Conservation (phyloP, 1,139 yeast genomes). For the Geotrichum cucujoidarum region DNA sequence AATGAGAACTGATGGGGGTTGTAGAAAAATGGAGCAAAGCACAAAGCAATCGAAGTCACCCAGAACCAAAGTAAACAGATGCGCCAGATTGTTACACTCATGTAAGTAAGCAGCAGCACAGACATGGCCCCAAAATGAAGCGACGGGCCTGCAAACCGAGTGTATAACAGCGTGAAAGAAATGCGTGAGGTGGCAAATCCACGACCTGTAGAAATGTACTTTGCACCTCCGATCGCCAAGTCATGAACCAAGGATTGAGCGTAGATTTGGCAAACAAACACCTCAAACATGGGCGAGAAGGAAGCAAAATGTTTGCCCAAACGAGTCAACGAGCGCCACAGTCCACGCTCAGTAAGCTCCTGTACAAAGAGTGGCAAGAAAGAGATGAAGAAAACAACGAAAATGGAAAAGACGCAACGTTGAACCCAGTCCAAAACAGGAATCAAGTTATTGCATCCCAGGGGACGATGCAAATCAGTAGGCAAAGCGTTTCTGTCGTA, state of each 20-base stretch:
- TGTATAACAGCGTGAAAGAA: conserved; percentile 55
- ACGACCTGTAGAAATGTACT: conserved; percentile 77
- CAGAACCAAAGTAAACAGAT: conserved; percentile 78
- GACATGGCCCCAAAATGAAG: conserved; percentile 62
- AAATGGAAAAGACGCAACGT: conserved; percentile 73
- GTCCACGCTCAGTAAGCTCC: conserved; percentile 74
- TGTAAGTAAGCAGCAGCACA: conserved; percentile 55
- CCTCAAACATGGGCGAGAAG: conserved; percentile 79
- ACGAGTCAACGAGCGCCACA: conserved; percentile 56
- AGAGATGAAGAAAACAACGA: conserved; percentile 78
- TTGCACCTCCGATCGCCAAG: conserved; percentile 76
- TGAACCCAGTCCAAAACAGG: conserved; percentile 80
- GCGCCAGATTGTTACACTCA: conserved; percentile 69
- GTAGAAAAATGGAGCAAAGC: conserved; percentile 74
- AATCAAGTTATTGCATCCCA: conserved; percentile 68
- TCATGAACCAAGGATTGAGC: conserved; percentile 66
- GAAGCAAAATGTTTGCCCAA: conserved; percentile 62
- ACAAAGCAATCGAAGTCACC: conserved; percentile 65
- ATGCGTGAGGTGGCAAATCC: conserved; percentile 74
- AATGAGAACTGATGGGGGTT: conserved; percentile 82
- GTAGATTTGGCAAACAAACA: conserved; percentile 80
- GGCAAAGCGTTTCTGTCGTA: conserved; percentile 51
- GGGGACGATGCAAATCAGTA: conserved; percentile 57
- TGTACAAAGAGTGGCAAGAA: conserved; percentile 76
- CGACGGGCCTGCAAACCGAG: conserved; percentile 59